These are phyloP conservation scores for Cucurbita ficifolia DNA, from an alignment of 306 rosid genomes.

Conservation along the genomic window DNA sequence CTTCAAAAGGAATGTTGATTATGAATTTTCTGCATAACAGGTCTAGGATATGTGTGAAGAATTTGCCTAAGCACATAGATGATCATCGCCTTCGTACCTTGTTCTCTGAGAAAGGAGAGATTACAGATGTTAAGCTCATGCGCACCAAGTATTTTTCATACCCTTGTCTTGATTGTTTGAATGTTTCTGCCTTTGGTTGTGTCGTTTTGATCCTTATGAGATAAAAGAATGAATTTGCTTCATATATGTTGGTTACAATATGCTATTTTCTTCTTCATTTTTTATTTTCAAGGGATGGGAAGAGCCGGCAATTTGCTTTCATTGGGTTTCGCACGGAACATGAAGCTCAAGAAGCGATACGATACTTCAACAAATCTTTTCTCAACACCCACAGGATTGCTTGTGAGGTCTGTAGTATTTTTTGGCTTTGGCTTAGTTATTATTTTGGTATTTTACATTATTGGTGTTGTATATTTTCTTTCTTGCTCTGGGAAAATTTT, in stretches of 20 bases:
- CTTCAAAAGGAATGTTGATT: not conserved
- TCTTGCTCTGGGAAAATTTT: not conserved
- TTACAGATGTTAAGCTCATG: slow-evolving; percentile 68
- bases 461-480: not conserved
- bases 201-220: not conserved
- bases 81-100: slow-evolving; percentile 48
- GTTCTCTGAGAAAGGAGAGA: slow-evolving; percentile 68
- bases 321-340: slow-evolving; percentile 53
- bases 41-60: slow-evolving; percentile 84
- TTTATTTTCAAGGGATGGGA: slow-evolving; percentile 41
- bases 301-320: slow-evolving; percentile 66
- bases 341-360: slow-evolving; percentile 61
- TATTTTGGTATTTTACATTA: not conserved
- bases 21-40: slow-evolving; percentile 14
- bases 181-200: not conserved
- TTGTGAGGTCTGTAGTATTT: slow-evolving; percentile 52
- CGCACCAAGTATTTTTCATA: slow-evolving; percentile 48
- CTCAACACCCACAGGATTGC: slow-evolving; percentile 38
- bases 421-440: not conserved
- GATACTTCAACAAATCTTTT: slow-evolving; percentile 47
- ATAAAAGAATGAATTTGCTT: not conserved
- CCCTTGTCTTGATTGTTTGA: not conserved
- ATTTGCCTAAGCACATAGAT: slow-evolving; percentile 40
- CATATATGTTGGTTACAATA: not conserved
- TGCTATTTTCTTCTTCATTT: not conserved